Base-by-base conservation (phyloP, 2,329 filamentous ascomycete species). In the Aspergillus brasiliensis region DNA sequence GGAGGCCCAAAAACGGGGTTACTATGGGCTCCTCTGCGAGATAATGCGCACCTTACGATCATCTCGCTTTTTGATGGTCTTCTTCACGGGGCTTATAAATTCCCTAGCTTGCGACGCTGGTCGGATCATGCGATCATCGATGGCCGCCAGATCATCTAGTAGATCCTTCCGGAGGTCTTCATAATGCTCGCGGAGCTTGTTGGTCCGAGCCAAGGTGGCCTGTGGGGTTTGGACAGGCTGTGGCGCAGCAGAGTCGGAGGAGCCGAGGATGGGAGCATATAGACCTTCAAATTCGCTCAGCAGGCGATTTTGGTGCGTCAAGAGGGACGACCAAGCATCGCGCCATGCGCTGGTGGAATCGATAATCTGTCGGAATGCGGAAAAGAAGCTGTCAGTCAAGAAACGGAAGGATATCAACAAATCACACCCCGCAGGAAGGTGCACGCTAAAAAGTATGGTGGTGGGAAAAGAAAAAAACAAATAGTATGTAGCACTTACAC, bases 11-110 rank as follows among this genome's bases (percentile, higher is more conserved):
- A 19, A 44, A 44, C 40, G 13, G 19, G 40, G 10, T 21, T 6
- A 23, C 8, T 17, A 15, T 48, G 23, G 19, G 40, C n/a, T 8
- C 40, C 40, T 27, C 15, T n/a, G 38, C 15, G 23, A 10, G 7
- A 28, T 34, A 21, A 59, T 44, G 19, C 65, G 8, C 21, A 84
- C 83, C 78, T 91, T 88, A 77, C 88, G 91, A 69, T 93, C 90
- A 71, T 95, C 91, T 49, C 92, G 82, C 75, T 91, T 92, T 78
- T 94, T 95, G 70, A 96, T 91, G 1, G 88, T 88, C 78, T 92
- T 95, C 70, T 90, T 88, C 72, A 95, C 82, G 2, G 89, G 87
- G 65, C 88, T 85, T 61, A 94, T 82, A 56, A 80, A 85, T 55
- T 88, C 86, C 68, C 86, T 89, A 7, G 89, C 89, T 55, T 89